Conservation (phyloP, 2,329 filamentous ascomycete genomes). For the Talaromyces sp. region DNA sequence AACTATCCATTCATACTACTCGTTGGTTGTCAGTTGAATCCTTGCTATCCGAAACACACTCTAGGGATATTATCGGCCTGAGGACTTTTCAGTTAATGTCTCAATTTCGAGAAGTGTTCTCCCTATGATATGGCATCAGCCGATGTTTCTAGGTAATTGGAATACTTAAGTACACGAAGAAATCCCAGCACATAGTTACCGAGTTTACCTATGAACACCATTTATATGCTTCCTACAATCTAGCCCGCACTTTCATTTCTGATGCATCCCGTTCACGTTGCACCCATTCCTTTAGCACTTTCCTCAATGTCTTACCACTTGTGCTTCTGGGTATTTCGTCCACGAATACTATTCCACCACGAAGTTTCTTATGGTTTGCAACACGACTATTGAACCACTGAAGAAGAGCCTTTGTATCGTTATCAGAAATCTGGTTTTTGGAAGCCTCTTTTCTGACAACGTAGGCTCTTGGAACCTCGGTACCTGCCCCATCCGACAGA, state of each 20-base stretch:
- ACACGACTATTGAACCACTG: conserved; percentile 16
- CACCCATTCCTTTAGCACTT: neutral
- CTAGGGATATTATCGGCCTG: too few relatives aligned
- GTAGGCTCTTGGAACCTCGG: conserved; percentile 41
- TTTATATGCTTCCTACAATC: neutral
- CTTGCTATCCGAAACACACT: neutral
- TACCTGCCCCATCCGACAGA: conserved; percentile 28
- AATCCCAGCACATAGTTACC: too few relatives aligned
- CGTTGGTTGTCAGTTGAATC: neutral
- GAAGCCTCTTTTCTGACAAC: conserved; percentile 24
- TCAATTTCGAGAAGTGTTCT: neutral
- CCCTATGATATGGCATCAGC: neutral
- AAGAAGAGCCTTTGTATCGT: neutral
- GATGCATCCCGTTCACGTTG: neutral
- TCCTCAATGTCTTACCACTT: neutral
- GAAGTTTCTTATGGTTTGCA: conserved; percentile 40
- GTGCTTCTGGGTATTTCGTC: neutral
- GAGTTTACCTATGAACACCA: too few relatives aligned
- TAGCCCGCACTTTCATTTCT: neutral
- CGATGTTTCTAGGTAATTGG: too few relatives aligned
- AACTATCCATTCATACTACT: too few relatives aligned
- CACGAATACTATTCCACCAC: conserved; percentile 6
- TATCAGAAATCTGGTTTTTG: too few relatives aligned
- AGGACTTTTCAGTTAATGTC: too few relatives aligned
- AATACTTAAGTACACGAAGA: too few relatives aligned